phyloP scores from a whole-genome alignment of 1,284 basidiomycete species.

The Moesziomyces antarcticus region DNA sequence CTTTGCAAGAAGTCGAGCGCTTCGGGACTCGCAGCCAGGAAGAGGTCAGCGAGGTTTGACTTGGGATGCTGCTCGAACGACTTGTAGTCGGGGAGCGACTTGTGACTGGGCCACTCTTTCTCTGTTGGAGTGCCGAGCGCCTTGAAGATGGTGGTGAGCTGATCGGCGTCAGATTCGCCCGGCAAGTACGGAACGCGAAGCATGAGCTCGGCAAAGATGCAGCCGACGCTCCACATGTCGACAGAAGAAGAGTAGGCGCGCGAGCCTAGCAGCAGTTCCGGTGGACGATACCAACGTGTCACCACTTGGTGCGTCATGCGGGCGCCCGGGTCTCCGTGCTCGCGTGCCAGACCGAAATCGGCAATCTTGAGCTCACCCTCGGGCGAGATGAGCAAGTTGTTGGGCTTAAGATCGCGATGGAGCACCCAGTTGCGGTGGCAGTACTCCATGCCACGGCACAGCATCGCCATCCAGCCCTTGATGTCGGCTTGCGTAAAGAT shows the following conservation, averaged over 20 bases:
- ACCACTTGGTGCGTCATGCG: constrained; percentile 99
- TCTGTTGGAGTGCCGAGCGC: constrained; percentile 95
- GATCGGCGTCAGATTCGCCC: constrained; percentile 94
- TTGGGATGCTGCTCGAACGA: constrained; percentile 74
- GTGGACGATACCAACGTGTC: constrained; percentile 96
- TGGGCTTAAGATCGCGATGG: constrained; percentile 97
- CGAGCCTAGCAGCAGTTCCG: constrained; percentile 88
- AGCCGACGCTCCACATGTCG: constrained; percentile 94
- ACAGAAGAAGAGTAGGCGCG: constrained; percentile 88
- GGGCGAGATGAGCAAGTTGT: constrained; percentile 93
- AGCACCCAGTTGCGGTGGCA: constrained; percentile 94
- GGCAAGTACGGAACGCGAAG: constrained; percentile 91
- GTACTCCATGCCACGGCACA: constrained; percentile 92
- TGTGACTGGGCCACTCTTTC: constrained; percentile 92
- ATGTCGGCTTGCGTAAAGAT: constrained; percentile 95
- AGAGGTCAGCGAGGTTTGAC: constrained; percentile 82
- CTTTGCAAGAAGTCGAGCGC: constrained; percentile 84
- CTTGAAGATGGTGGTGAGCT: constrained; percentile 91
- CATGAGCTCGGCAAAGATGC: constrained; percentile 96
- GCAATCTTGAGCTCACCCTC: constrained; percentile 95
- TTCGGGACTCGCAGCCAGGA: constrained; percentile 88
- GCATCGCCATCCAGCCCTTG: constrained; percentile 99
- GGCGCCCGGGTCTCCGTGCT: constrained; percentile 89
- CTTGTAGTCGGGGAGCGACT: constrained; percentile 69
- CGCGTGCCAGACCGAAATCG: constrained; percentile 97